Base-by-base conservation (phyloP, 305 asterid genomes). In the Withania somnifera region DNA sequence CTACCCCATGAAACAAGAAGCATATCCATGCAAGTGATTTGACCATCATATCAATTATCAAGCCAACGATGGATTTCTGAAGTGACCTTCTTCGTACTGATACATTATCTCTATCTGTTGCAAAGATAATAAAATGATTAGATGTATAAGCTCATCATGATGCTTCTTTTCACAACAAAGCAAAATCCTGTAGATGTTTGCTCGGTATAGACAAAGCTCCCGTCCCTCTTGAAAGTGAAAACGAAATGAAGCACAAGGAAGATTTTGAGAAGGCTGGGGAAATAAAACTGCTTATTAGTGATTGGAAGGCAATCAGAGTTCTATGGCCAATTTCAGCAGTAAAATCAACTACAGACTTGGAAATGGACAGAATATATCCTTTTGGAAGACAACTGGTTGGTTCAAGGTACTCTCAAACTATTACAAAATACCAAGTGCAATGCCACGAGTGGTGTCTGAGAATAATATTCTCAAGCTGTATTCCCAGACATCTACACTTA, bases 21-120 rank as follows among this genome's bases (percentile, higher is more conserved):
- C 36, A 89, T 52, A 90, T 42, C 85, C 89, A 92, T 63, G 92
- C 94, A 71, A 94, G 87, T 83, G 93, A 51, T 81, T 87, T 87
- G 88, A 90, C 57, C 76, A 90, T 61, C 68, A 86, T 82, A 78
- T 81, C 88, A 3, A 86, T 67, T 85, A 87, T 73, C 57, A 82
- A 63, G 54, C 84, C 78, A n/a, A 84, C 8, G 61, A 89, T 82
- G 10, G 94, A 87, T 82, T 81, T 88, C 82, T 84, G 84, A 51
- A 81, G 84, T 54, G n/a, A 86, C 82, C 90, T 85, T 81, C 88
- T 84, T 80, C 89, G 67, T 63, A 81, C 54, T 51, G 75, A 54
- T 81, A 22, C 77, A 82, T 58, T 84, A 73, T 67, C 83, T 83
- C 83, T 79, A 89, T 87, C 93, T 90, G 83, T 64, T 86, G 83